These are phyloP conservation scores for Cajanus cajan DNA, from an alignment of 306 rosid species.

Conservation along the genomic window DNA sequence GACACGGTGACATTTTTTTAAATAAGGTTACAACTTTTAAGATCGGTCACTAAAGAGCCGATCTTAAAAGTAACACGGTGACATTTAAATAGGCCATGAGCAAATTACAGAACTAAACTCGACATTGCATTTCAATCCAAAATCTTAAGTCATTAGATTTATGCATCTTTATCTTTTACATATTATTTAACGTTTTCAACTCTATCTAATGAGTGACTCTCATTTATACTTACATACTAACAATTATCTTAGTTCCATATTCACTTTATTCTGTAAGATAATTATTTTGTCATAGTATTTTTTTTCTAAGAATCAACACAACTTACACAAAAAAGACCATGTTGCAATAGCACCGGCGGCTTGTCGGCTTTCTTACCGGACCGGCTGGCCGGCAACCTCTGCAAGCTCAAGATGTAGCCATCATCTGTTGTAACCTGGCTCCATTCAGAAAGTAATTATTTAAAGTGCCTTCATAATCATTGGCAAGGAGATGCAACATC, in stretches of 20 bases:
- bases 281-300: not conserved
- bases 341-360: constrained; percentile 62
- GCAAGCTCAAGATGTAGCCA: constrained; percentile 63
- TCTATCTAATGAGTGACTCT: too few relatives aligned
- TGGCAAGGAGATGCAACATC: not conserved
- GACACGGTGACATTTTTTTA: too few relatives aligned
- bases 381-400: constrained; percentile 50
- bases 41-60: too few relatives aligned
- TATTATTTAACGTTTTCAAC: too few relatives aligned
- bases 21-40: too few relatives aligned
- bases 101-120: too few relatives aligned
- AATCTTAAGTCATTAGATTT: too few relatives aligned
- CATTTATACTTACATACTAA: too few relatives aligned
- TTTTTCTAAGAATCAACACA: not conserved
- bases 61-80: too few relatives aligned
- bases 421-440: constrained; percentile 57
- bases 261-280: not conserved
- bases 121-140: too few relatives aligned
- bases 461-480: not conserved
- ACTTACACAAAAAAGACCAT: constrained; percentile 59
- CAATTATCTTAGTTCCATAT: not conserved
- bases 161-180: too few relatives aligned
- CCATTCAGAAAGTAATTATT: not conserved
- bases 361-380: constrained; percentile 37
- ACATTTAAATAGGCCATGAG: too few relatives aligned